A percentile compares a stretch with the other conserved stretches of the same genome.
Evolutionary conservation across 2,329 filamentous ascomycete genomes (phyloP).

Genomic region (Aspergillus nomiae): DNA sequence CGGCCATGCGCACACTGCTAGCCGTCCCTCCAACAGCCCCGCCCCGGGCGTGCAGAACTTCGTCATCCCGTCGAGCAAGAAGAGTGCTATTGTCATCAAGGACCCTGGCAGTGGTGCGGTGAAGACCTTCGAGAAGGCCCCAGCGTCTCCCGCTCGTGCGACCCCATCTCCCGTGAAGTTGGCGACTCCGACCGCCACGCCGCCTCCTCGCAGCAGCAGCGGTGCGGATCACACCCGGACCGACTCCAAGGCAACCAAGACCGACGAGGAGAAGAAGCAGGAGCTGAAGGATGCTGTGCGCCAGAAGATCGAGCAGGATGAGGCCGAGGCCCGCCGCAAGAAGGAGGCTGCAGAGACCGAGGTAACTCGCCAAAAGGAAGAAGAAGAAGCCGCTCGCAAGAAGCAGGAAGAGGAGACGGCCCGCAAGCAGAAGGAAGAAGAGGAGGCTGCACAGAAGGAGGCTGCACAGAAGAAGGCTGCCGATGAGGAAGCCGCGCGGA

Average conservation of each 20-base stretch:
- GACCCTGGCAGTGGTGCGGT: conserved; percentile 77
- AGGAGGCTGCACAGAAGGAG: conserved; percentile 32
- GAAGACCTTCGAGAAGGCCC: conserved; percentile 68
- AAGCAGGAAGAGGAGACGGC: conserved; percentile 51
- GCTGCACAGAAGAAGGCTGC: conserved; percentile 32
- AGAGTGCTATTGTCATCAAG: conserved; percentile 80
- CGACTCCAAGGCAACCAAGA: conserved; percentile 72
- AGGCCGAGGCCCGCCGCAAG: conserved; percentile 51
- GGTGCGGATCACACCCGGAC: conserved; percentile 67
- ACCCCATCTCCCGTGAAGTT: conserved; percentile 60
- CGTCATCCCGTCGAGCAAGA: conserved; percentile 66
- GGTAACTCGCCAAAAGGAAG: conserved; percentile 33
- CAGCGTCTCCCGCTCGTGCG: conserved; percentile 60
- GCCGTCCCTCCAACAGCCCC: conserved; percentile 56
- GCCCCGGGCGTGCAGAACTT: conserved; percentile 65
- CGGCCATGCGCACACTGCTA: conserved; percentile 53
- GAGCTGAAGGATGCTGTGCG: conserved; percentile 64
- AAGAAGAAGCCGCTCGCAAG: conserved; percentile 29
- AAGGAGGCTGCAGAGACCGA: conserved; percentile 52
- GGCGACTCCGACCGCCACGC: conserved; percentile 74
- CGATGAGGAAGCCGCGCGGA: conserved; percentile 24
- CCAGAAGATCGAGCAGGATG: conserved; percentile 59
- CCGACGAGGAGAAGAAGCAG: conserved; percentile 77
- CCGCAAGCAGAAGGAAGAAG: conserved; percentile 31
- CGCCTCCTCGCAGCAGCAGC: conserved; percentile 74